A percentile compares a stretch with the other conserved stretches of the same genome.
phyloP scores from a whole-genome alignment of 345 rosid genomes.

The Sisymbrium altissimum region DNA sequence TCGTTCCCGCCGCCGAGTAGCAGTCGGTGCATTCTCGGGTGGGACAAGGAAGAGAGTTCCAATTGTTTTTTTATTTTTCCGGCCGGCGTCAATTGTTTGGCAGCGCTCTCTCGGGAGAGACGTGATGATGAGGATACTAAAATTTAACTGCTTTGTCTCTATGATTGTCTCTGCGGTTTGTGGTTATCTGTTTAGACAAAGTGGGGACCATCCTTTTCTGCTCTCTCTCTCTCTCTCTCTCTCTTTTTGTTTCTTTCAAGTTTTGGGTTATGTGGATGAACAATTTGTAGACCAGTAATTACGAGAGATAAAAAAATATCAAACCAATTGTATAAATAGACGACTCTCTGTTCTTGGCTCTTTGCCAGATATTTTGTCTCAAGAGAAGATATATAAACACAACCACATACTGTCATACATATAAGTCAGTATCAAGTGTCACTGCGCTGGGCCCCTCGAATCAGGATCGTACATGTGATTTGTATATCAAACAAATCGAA shows the following conservation, averaged over 20 bases:
- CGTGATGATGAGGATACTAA: not conserved
- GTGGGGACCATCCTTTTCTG: conserved; percentile 15
- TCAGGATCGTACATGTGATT: not conserved
- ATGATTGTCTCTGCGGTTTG: conserved; percentile 23
- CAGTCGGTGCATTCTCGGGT: conserved; percentile 23
- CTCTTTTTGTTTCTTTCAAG: not conserved
- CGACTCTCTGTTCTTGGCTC: not conserved
- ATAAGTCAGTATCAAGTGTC: not conserved
- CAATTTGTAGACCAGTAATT: not conserved
- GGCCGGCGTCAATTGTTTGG: no score
- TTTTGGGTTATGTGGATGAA: conserved; percentile 4
- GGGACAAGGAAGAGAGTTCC: no score
- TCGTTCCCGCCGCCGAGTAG: conserved; percentile 17
- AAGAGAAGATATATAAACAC: not conserved
- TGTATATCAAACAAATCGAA: not conserved
- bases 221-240: not conserved
- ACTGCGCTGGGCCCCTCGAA: not conserved
- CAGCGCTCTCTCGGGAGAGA: not conserved
- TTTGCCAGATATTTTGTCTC: conserved; percentile 11
- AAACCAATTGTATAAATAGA: not conserved
- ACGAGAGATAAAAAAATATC: not conserved
- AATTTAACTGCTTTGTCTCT: not conserved
- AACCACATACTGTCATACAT: not conserved
- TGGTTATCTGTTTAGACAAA: conserved; percentile 24
- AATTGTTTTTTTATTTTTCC: no score